Base-by-base conservation (phyloP, 345 rosid genomes). In the Euclidium syriacum region DNA sequence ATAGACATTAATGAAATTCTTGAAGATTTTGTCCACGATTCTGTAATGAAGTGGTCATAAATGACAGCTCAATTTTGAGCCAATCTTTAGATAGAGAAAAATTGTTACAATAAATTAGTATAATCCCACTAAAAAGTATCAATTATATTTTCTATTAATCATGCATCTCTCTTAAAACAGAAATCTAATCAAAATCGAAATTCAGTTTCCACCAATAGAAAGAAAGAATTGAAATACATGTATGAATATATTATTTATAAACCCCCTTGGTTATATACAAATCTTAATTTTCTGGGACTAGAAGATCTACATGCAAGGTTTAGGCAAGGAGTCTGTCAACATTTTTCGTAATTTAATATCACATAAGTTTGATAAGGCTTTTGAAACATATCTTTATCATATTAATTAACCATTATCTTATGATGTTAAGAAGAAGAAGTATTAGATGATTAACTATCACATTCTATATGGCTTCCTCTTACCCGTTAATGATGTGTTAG, bases 181-280 rank as follows among this genome's bases (percentile, higher is more conserved):
- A 40, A 14, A 15, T 41, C 47, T 35, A 57, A 48, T 56, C 56
- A 38, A 38, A 46, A 47, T 38, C 14, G 64, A 66, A 44, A 25
- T 24, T 63, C 26, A 16, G 33, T 11, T 8, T 43, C 12, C 29
- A 64, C 59, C 30, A 27, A 14, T 65, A 50, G 53, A 42, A 41
- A 30, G 23, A 63, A 14, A 32, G 25, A 32, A 52, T 38, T 36
- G 20, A 18, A 42, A 34, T 18, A 65, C 53, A 42, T 41, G 4
- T 44, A 17, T n/a, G n/a, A n/a, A n/a, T n/a, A n/a, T 33, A 14
- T 27, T 27, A 20, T 40, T n/a, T 44, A 56, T 7, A 46, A 32
- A 27, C 0, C 52, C 65, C 39, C 36, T 67, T 39, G 44, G 27
- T 49, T 8, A 58, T 23, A 40, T 7, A 7, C 9, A 16, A 22